Percentiles rank a stretch among this genome's conserved stretches.
Conservation (phyloP, 2,329 filamentous ascomycete genomes). For the Xylaria sp. region DNA sequence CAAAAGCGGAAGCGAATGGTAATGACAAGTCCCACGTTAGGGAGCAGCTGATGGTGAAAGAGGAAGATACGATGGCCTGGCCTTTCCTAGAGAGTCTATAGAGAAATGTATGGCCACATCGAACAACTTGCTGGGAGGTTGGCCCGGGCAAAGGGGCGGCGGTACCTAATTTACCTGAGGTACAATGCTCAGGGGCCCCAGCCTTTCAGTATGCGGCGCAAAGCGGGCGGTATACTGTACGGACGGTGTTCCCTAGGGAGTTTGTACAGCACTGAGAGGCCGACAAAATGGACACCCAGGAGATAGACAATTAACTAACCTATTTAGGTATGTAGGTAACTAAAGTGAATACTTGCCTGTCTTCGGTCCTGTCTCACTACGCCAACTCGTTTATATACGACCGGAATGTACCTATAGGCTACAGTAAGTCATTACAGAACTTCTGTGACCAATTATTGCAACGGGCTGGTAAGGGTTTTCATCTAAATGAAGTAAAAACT, state of each 20-base stretch:
- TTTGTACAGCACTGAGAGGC: background rate
- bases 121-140: conserved; percentile 16
- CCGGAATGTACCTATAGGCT: background rate
- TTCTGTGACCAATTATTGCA: background rate
- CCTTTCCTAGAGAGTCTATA: background rate
- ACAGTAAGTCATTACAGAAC: background rate
- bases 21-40: conserved; percentile 18
- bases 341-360: too few relatives aligned
- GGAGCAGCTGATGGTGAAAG: conserved; percentile 18
- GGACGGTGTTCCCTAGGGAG: too few relatives aligned
- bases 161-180: too few relatives aligned
- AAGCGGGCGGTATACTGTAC: background rate
- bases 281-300: background rate
- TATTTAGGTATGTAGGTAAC: background rate
- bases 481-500: background rate
- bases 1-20: conserved; percentile 17
- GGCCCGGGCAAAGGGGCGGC: conserved; percentile 4
- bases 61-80: conserved; percentile 22
- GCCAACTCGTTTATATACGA: background rate
- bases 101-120: conserved; percentile 24
- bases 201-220: conserved; percentile 10
- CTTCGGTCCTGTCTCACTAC: too few relatives aligned
- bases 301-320: background rate
- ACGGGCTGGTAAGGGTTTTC: background rate
- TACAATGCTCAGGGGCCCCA: background rate